Base-by-base conservation (phyloP, 176 grass and related monocot genomes). In the Triticum urartu region DNA sequence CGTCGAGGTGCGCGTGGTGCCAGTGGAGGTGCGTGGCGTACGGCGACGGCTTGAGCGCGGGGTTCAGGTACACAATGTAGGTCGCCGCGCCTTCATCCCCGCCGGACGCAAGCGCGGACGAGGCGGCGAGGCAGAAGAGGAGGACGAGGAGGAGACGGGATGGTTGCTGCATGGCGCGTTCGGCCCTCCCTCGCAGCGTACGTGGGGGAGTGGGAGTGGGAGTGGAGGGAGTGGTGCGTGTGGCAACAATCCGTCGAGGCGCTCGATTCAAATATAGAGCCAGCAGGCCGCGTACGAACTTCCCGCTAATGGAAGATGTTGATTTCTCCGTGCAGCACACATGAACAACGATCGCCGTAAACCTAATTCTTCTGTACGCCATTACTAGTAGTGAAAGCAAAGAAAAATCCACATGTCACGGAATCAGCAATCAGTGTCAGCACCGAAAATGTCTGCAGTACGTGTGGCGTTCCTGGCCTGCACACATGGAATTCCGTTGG, bases 61-160 rank as follows among this genome's bases (percentile, higher is more conserved):
- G 68, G 78, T 91, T 89, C 83, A 97, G 89, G 77, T 94, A 97
- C 3, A 97, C 86, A 59, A 97, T 94, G 88, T 97, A 97, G 64
- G 92, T 91, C 5, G 78, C 80, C 75, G 79, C 75, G 38, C 67
- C 79, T 7, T 42, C 61, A 24, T 32, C 68, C 58, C 8, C 22
- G 65, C 21, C 35, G 47, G 68, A 15, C 81, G 9, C 48, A 54
- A 72, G 38, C 1, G 64, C 30, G 1, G 33, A 39, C 32, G 64
- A 10, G 12, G 30, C 64, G 32, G 8, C 17, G 18, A 26, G 5
- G 62, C 77, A 2, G 32, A 20, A 0, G 81, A 75, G 9, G 3
- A 66, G 17, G 21, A 20, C 0, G 40, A 47, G 21, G 32, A 79
- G 18, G 21, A 84, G 58, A 15, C 30, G 7, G 17, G 40, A 61